A percentile compares a stretch with the other conserved stretches of the same genome.
phyloP scores from a whole-genome alignment of 2,329 filamentous ascomycete genomes.

The Penicillium sp. region DNA sequence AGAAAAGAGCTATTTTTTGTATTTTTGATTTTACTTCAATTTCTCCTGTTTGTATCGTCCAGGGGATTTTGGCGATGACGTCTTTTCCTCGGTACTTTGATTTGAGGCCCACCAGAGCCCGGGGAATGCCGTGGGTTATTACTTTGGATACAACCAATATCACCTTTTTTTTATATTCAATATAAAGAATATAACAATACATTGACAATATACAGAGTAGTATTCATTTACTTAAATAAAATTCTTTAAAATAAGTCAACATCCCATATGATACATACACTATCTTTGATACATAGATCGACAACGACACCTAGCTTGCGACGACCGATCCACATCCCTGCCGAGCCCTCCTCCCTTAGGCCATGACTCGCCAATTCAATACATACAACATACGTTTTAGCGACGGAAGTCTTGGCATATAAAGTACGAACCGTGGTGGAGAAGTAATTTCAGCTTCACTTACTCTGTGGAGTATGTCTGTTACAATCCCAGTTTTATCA shows the following conservation, averaged over 20 bases:
- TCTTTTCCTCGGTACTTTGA: not conserved
- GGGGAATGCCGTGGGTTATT: not conserved
- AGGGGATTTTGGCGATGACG: constrained; percentile 7
- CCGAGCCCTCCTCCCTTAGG: constrained; percentile 5
- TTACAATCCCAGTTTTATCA: not conserved
- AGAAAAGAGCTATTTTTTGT: not conserved
- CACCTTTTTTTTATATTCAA: not conserved
- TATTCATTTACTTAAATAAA: not conserved
- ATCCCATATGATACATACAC: not conserved
- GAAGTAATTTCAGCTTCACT: not conserved
- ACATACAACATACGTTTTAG: constrained; percentile 1
- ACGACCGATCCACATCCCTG: constrained; percentile 11
- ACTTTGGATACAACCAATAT: not conserved
- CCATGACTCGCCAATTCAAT: constrained; percentile 8
- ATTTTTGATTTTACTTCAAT: not conserved
- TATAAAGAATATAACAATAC: not conserved
- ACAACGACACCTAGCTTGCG: constrained; percentile 11
- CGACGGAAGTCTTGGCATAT: constrained; percentile 11
- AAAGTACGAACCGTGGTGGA: constrained; percentile 4
- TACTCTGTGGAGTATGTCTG: not conserved
- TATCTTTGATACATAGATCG: constrained; percentile 3
- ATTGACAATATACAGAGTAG: not conserved
- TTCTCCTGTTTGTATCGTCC: not conserved
- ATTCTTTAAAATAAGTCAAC: not conserved
- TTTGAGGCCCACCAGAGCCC: not conserved